Conservation (phyloP, 1,284 basidiomycete species). For the Puccinia novopanici region DNA sequence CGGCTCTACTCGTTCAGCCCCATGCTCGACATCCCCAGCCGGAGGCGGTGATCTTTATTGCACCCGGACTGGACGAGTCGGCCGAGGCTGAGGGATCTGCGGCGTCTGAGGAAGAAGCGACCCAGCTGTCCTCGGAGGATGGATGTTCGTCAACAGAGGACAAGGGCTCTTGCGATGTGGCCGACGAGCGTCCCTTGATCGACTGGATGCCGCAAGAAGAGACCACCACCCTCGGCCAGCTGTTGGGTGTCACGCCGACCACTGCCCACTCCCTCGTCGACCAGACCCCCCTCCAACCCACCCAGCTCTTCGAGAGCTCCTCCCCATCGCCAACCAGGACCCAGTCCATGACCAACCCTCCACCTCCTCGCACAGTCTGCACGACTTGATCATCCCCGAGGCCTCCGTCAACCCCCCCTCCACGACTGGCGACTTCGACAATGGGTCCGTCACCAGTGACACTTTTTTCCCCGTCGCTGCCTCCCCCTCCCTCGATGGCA, state of each 20-base stretch:
- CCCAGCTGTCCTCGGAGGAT: not conserved
- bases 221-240: not conserved
- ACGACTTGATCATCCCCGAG: not conserved
- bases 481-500: slow-evolving; percentile 19
- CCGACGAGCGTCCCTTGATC: not conserved
- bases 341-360: too few species aligned
- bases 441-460: not conserved
- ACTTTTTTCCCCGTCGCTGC: not conserved
- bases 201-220: not conserved
- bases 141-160: too few species aligned
- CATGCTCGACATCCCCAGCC: not conserved
- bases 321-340: not conserved
- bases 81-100: not conserved
- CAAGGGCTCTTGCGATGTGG: not conserved
- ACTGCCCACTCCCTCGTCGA: not conserved
- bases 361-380: not conserved
- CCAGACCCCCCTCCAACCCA: too few species aligned
- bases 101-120: not conserved
- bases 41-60: slow-evolving; percentile 6
- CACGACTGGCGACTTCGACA: not conserved
- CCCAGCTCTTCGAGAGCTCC: too few species aligned
- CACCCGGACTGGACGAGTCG: not conserved
- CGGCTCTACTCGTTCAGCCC: not conserved
- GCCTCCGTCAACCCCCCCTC: not conserved
- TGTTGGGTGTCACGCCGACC: not conserved